These are phyloP conservation scores for Aristolochia californica DNA, from an alignment of 164 flowering plant genomes.

Conservation along the genomic window DNA sequence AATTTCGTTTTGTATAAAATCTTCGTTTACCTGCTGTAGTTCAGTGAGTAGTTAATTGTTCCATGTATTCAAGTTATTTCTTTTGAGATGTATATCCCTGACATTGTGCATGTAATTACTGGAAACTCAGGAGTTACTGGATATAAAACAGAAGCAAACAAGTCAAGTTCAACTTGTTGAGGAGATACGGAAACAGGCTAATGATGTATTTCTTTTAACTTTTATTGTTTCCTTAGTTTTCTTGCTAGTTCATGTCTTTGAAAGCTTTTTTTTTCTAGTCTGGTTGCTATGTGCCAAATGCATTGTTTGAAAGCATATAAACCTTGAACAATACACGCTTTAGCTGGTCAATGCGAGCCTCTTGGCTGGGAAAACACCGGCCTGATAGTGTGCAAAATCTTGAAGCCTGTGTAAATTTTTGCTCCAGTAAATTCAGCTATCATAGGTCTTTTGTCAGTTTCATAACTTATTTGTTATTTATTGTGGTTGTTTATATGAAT, in stretches of 20 bases:
- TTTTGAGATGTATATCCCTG: not conserved
- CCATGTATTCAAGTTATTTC: not conserved
- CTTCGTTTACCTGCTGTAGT: constrained; percentile 1
- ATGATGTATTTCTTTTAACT: constrained; percentile 45
- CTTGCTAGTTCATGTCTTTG: not conserved
- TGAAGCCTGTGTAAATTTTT: too few species aligned
- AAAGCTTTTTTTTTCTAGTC: not conserved
- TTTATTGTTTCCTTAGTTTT: not conserved
- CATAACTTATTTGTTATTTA: not conserved
- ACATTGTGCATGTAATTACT: not conserved
- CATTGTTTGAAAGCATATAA: too few species aligned
- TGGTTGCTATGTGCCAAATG: not conserved
- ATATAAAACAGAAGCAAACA: constrained; percentile 40
- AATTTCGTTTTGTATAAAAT: not conserved
- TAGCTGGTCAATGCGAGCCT: too few species aligned
- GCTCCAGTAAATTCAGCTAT: not conserved
- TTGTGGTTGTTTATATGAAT: constrained; percentile 2
- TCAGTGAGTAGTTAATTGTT: not conserved
- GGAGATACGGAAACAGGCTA: constrained; percentile 71
- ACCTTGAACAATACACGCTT: too few species aligned
- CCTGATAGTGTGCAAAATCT: too few species aligned
- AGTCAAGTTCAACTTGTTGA: constrained; percentile 60
- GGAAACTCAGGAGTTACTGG: constrained; percentile 70
- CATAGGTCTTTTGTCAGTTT: not conserved
- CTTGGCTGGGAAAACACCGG: too few species aligned